These are phyloP conservation scores for Syzygium syzygioides DNA, from an alignment of 441 rosid species.

Conservation along the genomic window DNA sequence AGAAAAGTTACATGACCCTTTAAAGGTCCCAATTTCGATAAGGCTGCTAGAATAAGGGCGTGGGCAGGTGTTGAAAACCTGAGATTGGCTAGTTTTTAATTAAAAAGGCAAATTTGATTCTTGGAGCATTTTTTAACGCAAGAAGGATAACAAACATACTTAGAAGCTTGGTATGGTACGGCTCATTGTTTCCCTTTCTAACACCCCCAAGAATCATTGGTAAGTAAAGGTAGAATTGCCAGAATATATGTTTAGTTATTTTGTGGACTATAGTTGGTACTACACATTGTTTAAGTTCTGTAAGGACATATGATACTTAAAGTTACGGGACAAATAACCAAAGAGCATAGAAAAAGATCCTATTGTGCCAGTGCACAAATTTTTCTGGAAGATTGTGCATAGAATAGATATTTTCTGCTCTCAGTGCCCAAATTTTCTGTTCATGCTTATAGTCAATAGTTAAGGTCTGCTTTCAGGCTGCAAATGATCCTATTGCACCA, in stretches of 20 bases:
- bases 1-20: not conserved
- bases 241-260: not conserved
- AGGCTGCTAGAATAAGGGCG: not conserved
- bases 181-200: not conserved
- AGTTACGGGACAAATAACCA: not conserved
- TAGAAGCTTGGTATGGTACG: not conserved
- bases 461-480: slow-evolving; percentile 42
- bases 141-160: not conserved
- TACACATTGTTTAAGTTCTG: not conserved
- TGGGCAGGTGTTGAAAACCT: not conserved
- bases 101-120: not conserved
- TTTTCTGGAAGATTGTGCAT: not conserved
- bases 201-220: not conserved
- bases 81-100: not conserved
- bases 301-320: not conserved
- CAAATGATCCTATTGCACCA: slow-evolving; percentile 87
- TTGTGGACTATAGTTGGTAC: not conserved
- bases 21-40: not conserved
- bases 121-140: not conserved
- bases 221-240: not conserved
- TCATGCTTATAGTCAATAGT: not conserved
- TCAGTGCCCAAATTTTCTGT: not conserved
- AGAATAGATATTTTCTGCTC: not conserved
- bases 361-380: no score
- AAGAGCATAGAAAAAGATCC: not conserved